Evolutionary conservation across 495 filamentous ascomycete genomes (phyloP).

Genomic region (Podospora fimiseda): DNA sequence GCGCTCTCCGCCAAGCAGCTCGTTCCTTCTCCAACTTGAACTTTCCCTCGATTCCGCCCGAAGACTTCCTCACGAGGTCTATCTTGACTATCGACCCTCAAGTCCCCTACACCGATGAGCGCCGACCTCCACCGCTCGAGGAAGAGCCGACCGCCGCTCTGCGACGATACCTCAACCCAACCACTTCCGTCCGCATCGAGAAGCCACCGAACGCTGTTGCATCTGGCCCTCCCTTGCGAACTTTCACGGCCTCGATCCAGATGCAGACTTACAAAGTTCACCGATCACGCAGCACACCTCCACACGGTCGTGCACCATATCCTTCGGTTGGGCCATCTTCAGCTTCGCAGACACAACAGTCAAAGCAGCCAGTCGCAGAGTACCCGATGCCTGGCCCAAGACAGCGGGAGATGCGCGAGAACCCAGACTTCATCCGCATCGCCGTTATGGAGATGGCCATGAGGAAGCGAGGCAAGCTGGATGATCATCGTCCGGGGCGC

Average conservation of each 20-base stretch:
- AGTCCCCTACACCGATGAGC: slow-evolving; percentile 77
- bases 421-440: slow-evolving; percentile 87
- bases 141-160: slow-evolving; percentile 79
- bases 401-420: slow-evolving; percentile 86
- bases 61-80: slow-evolving; percentile 86
- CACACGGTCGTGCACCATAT: slow-evolving; percentile 24
- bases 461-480: slow-evolving; percentile 84
- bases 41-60: slow-evolving; percentile 66
- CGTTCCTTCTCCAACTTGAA: slow-evolving; percentile 73
- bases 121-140: slow-evolving; percentile 67
- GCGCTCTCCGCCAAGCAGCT: slow-evolving; percentile 78
- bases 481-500: slow-evolving; percentile 72
- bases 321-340: slow-evolving; percentile 33
- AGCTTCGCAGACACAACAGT: slow-evolving; percentile 31
- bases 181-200: slow-evolving; percentile 60
- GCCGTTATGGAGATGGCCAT: slow-evolving; percentile 97
- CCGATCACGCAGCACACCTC: slow-evolving; percentile 34
- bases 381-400: slow-evolving; percentile 48
- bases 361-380: slow-evolving; percentile 22
- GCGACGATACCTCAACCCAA: slow-evolving; percentile 87
- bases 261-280: slow-evolving; percentile 74
- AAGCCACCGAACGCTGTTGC: slow-evolving; percentile 33
- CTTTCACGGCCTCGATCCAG: slow-evolving; percentile 72
- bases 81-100: slow-evolving; percentile 68
- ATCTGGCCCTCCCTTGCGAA: slow-evolving; percentile 22